Evolutionary conservation across 495 filamentous ascomycete genomes (phyloP).

Genomic region (Podospora tetraspora): DNA sequence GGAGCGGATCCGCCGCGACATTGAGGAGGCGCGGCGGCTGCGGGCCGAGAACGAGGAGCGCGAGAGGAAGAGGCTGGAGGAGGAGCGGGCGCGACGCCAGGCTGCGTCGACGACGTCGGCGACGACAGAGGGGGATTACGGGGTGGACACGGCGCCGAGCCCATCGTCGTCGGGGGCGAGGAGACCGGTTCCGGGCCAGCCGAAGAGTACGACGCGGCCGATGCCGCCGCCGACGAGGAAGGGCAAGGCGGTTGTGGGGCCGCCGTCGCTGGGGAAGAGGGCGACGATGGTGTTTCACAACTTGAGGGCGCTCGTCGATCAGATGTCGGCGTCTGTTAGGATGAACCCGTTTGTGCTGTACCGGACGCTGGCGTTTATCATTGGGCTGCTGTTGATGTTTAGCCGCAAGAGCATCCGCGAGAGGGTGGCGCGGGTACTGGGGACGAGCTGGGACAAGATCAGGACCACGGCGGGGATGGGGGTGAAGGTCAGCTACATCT

Average conservation of each 20-base stretch:
- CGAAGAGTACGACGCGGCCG: neutral
- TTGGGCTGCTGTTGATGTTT: conserved; percentile 74
- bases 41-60: conserved; percentile 50
- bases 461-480: conserved; percentile 89
- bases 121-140: conserved; percentile 40
- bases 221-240: conserved; percentile 22
- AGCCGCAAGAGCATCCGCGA: conserved; percentile 71
- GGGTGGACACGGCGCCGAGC: conserved; percentile 45
- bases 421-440: conserved; percentile 60
- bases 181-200: conserved; percentile 11
- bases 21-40: conserved; percentile 53
- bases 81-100: conserved; percentile 37
- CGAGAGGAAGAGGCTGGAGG: conserved; percentile 42
- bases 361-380: conserved; percentile 71
- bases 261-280: conserved; percentile 42
- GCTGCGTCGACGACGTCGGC: conserved; percentile 2
- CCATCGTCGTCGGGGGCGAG: neutral
- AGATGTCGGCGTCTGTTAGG: conserved; percentile 56
- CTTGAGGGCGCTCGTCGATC: conserved; percentile 56
- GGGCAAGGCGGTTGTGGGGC: conserved; percentile 27
- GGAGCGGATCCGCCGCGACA: conserved; percentile 53
- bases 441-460: conserved; percentile 75
- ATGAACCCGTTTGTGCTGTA: conserved; percentile 70
- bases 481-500: conserved; percentile 96
- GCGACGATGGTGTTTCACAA: conserved; percentile 47